Conservation (phyloP, 2,329 filamentous ascomycete species). For the Calonectria crousiana region DNA sequence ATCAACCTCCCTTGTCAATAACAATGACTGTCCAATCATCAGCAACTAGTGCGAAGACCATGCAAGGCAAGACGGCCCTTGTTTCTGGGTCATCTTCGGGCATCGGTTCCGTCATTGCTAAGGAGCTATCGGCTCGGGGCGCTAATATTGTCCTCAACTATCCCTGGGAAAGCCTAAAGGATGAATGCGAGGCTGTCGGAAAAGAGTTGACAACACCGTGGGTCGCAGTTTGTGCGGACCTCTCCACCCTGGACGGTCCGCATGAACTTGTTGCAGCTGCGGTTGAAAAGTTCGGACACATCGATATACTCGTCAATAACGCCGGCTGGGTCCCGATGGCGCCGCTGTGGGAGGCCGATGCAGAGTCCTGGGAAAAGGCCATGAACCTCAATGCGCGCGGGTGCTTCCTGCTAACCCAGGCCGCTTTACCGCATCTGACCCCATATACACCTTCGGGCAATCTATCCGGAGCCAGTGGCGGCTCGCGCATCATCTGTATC, state of each 20-base stretch:
- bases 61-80: background rate
- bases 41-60: background rate
- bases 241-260: constrained; percentile 4
- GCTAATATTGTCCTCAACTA: constrained; percentile 15
- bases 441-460: constrained; percentile 10
- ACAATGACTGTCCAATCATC: background rate
- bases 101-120: constrained; percentile 10
- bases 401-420: background rate
- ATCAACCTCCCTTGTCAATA: background rate
- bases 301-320: constrained; percentile 5
- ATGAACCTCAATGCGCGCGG: background rate
- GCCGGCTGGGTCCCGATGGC: background rate
- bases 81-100: background rate
- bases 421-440: background rate
- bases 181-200: constrained; percentile 7
- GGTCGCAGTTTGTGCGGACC: constrained; percentile 13
- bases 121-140: background rate
- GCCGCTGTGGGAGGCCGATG: background rate
- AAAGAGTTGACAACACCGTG: background rate
- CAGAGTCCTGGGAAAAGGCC: background rate
- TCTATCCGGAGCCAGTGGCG: background rate
- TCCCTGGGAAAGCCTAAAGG: background rate
- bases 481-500: background rate
- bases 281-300: constrained; percentile 12
- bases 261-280: background rate